These are phyloP conservation scores for Didymella lethalis DNA, from an alignment of 2,329 filamentous ascomycete genomes.

Conservation along the genomic window DNA sequence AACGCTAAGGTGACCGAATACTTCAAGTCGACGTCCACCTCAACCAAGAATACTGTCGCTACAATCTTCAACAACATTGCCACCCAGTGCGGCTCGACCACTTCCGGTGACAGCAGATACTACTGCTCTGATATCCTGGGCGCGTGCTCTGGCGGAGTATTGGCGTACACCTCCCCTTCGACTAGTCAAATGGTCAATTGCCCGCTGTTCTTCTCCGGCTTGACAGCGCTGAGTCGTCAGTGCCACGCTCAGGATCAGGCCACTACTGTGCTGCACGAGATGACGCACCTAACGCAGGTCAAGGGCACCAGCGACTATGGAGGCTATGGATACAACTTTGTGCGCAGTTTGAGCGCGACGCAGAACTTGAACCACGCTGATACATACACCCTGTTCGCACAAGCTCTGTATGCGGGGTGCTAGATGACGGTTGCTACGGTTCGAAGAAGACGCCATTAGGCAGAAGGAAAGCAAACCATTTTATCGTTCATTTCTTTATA, in stretches of 20 bases:
- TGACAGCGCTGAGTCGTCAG: slow-evolving; percentile 56
- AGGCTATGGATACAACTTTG: slow-evolving; percentile 62
- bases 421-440: background rate
- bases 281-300: slow-evolving; percentile 65
- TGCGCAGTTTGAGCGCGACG: slow-evolving; percentile 53
- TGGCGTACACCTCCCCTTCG: slow-evolving; percentile 67
- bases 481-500: background rate
- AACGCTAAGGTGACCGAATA: slow-evolving; percentile 64
- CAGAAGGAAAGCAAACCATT: too few relatives aligned
- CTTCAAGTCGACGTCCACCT: slow-evolving; percentile 65
- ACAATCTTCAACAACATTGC: slow-evolving; percentile 62
- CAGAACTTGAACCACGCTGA: slow-evolving; percentile 70
- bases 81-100: slow-evolving; percentile 61
- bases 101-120: slow-evolving; percentile 58
- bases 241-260: slow-evolving; percentile 71
- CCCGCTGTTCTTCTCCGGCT: slow-evolving; percentile 62
- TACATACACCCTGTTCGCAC: slow-evolving; percentile 56
- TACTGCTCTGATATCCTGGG: slow-evolving; percentile 65
- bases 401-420: slow-evolving; percentile 17
- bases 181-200: slow-evolving; percentile 66
- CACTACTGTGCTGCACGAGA: slow-evolving; percentile 69
- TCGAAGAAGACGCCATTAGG: background rate
- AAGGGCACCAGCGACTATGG: slow-evolving; percentile 66
- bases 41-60: slow-evolving; percentile 59
- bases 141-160: slow-evolving; percentile 59